Percentiles rank a stretch among this genome's conserved stretches.
These are phyloP conservation scores for Colletotrichum sp. DNA, from an alignment of 2,329 filamentous ascomycete species.

Conservation along the genomic window DNA sequence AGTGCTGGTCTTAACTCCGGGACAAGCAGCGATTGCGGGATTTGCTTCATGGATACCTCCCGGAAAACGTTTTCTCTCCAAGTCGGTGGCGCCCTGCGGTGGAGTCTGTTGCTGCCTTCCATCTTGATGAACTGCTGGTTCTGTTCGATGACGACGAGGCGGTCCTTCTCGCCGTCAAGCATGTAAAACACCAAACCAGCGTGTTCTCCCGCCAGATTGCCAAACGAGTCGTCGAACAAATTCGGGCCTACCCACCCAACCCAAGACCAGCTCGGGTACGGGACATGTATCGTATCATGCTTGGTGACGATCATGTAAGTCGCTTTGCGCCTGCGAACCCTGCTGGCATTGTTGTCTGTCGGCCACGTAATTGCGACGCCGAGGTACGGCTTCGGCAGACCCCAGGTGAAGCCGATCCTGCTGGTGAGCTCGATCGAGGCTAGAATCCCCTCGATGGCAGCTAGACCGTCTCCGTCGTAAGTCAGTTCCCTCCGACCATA, in stretches of 20 bases:
- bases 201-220: background rate
- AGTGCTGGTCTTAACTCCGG: background rate
- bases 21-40: background rate
- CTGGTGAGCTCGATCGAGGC: background rate
- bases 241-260: background rate
- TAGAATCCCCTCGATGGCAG: background rate
- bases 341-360: background rate
- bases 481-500: background rate
- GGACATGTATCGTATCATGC: background rate
- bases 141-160: background rate
- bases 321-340: background rate
- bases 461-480: background rate
- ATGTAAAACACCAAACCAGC: background rate
- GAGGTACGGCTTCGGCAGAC: background rate
- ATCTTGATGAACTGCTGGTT: background rate
- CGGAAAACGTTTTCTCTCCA: background rate
- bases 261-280: background rate
- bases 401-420: background rate
- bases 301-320: background rate
- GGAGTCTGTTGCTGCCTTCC: accelerated
- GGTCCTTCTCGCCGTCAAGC: background rate
- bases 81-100: background rate
- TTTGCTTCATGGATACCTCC: accelerated
- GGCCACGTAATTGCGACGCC: background rate
- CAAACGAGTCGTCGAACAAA: background rate